phyloP scores from a whole-genome alignment of 2,329 filamentous ascomycete species.

The Zalaria sp. region DNA sequence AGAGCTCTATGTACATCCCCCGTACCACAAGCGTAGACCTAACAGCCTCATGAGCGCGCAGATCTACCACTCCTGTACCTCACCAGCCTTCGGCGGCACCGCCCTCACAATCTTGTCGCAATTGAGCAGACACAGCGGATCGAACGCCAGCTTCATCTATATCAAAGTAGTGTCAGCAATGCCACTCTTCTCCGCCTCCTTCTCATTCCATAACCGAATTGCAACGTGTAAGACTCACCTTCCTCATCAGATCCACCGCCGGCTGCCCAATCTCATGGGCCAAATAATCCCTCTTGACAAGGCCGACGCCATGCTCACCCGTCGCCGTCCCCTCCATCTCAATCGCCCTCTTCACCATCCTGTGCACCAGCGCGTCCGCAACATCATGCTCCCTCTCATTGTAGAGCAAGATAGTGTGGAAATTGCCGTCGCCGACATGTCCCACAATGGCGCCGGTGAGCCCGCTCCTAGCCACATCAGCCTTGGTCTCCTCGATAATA shows the following conservation, averaged over 20 bases:
- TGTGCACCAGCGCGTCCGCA: slow-evolving; percentile 59
- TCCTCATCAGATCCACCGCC: slow-evolving; percentile 73
- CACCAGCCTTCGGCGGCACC: slow-evolving; percentile 33
- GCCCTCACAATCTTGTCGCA: slow-evolving; percentile 52
- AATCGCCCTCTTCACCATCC: slow-evolving; percentile 75
- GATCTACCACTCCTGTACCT: slow-evolving; percentile 26
- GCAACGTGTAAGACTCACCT: slow-evolving; percentile 34
- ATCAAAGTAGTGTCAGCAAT: slow-evolving; percentile 2
- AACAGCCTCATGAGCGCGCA: too few relatives aligned
- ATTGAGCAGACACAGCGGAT: slow-evolving; percentile 55
- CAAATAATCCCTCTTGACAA: slow-evolving; percentile 76
- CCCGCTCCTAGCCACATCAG: slow-evolving; percentile 47
- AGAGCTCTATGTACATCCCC: too few relatives aligned
- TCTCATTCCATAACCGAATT: neutral
- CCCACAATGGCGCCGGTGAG: slow-evolving; percentile 54
- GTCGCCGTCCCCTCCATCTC: slow-evolving; percentile 71
- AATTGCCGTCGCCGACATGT: slow-evolving; percentile 63
- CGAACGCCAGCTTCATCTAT: slow-evolving; percentile 66
- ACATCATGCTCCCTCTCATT: slow-evolving; percentile 52
- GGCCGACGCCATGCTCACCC: slow-evolving; percentile 70
- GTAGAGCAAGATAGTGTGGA: slow-evolving; percentile 54
- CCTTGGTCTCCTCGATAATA: slow-evolving; percentile 64
- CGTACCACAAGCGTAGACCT: too few relatives aligned
- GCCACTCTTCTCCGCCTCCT: neutral
- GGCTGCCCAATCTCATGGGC: slow-evolving; percentile 59